Evolutionary conservation across 768 basidiomycete genomes (phyloP), one percentile per base, ranked within the genome.

Genomic region (Tephrocybe sp.): DNA sequence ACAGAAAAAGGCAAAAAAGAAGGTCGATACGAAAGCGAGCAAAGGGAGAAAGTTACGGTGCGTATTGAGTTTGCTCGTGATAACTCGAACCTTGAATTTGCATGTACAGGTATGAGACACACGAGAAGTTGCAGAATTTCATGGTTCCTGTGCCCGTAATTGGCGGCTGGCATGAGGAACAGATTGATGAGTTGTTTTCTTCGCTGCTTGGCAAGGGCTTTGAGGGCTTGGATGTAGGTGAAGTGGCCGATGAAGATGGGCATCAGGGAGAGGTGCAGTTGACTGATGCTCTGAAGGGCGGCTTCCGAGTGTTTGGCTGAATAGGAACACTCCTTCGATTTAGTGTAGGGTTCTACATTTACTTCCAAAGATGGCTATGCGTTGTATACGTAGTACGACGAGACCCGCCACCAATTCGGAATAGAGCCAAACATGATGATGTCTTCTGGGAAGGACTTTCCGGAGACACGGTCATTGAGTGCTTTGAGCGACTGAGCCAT

Each of bases 81-180:
- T 3, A 15, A n/a, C 16, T 26, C 39, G 30, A 18, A 18, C n/a
- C 25, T 42, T 35, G 26, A 51, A 19, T 24, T 13, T 49, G n/a
- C 24, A 38, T 16, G 1, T 25, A 5, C 63, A 89, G 91, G 47
- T 97, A 93, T 65, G 89, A 96, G 55, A 84, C 91, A 1, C 97
- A 98, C 62, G 94, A 98, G 60, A 98, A 97, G 71, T 73, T 97
- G 42, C 91, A 94, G 66, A 93, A 94, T 67, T 98, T 98, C 64
- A 96, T 96, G 88, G 91, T 94, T 1, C 96, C 96, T 5, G 84
- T 94, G 11, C 79, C 82, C 6, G 64, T 73, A 12, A 64, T 69
- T 27, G 83, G 83, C 24, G 78, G 72, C 47, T 99, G 97, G 97
- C 92, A 96, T 55, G 93, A 98, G 52, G 92, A 93, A 61, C 97